phyloP scores from a whole-genome alignment of 2,329 filamentous ascomycete species.

The Pseudogymnoascus sp. region DNA sequence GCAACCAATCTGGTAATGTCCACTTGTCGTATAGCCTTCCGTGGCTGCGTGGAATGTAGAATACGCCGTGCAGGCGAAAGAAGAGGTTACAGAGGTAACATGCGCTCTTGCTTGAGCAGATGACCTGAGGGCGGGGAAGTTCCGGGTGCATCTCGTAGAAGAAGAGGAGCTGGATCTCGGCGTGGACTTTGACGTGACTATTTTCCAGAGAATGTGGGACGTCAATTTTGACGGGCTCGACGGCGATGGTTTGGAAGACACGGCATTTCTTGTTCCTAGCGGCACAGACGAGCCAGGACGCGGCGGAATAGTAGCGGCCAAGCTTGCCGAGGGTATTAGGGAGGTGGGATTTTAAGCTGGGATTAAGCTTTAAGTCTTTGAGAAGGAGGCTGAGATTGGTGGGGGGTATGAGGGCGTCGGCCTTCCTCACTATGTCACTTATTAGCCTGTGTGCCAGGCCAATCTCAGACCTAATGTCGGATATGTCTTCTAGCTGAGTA shows the following conservation, averaged over 20 bases:
- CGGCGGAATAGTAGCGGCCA: slow-evolving; percentile 24
- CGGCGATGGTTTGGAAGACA: slow-evolving; percentile 21
- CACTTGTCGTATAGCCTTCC: slow-evolving; percentile 38
- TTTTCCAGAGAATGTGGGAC: slow-evolving; percentile 10
- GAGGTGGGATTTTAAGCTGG: slow-evolving; percentile 17
- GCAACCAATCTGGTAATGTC: slow-evolving; percentile 32
- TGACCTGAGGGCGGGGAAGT: slow-evolving; percentile 31
- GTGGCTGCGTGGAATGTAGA: slow-evolving; percentile 35
- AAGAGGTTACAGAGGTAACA: slow-evolving; percentile 44
- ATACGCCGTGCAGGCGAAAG: slow-evolving; percentile 34
- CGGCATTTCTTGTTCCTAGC: slow-evolving; percentile 18
- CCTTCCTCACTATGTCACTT: slow-evolving; percentile 10
- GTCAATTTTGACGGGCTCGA: slow-evolving; percentile 17
- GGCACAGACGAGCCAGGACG: slow-evolving; percentile 21
- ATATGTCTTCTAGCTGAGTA: slow-evolving; percentile 13
- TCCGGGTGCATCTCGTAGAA: slow-evolving; percentile 31
- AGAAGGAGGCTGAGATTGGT: slow-evolving; percentile 11
- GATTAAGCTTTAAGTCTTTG: slow-evolving; percentile 3
- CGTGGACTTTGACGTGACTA: slow-evolving; percentile 33
- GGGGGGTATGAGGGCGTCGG: not conserved
- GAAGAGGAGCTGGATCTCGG: slow-evolving; percentile 41
- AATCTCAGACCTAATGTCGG: not conserved
- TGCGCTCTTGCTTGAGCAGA: slow-evolving; percentile 42
- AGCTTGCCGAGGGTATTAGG: slow-evolving; percentile 25
- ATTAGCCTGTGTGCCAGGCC: slow-evolving; percentile 6